Percentiles rank a stretch among this genome's conserved stretches.
Conservation (phyloP, 1,139 yeast genomes). For the Hansenula sp. region DNA sequence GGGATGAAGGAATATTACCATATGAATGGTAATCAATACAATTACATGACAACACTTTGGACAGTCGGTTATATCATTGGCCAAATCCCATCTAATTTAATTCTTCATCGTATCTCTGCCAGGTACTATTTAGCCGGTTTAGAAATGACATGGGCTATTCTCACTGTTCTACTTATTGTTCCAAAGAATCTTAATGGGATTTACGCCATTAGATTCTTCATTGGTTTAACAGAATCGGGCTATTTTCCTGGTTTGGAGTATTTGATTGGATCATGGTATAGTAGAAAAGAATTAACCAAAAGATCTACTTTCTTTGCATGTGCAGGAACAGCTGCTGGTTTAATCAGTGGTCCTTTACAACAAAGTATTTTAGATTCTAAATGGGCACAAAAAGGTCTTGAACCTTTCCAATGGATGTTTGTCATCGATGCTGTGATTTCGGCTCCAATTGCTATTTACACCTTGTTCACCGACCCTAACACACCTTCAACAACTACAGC, state of each 20-base stretch:
- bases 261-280: slow-evolving; percentile 44
- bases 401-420: slow-evolving; percentile 51
- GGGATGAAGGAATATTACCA: slow-evolving; percentile 56
- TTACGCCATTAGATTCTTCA: slow-evolving; percentile 53
- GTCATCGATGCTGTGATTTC: slow-evolving; percentile 52
- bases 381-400: slow-evolving; percentile 31
- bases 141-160: slow-evolving; percentile 54
- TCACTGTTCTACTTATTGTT: slow-evolving; percentile 49
- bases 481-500: slow-evolving; percentile 40
- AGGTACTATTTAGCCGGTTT: slow-evolving; percentile 50
- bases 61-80: slow-evolving; percentile 62
- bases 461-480: slow-evolving; percentile 42
- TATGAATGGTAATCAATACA: slow-evolving; percentile 51
- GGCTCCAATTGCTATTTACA: slow-evolving; percentile 43
- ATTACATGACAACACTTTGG: slow-evolving; percentile 48
- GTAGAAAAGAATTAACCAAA: slow-evolving; percentile 42
- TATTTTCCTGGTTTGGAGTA: slow-evolving; percentile 51
- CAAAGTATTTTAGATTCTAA: slow-evolving; percentile 34
- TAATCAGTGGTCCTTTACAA: slow-evolving; percentile 43
- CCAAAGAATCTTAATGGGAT: slow-evolving; percentile 39
- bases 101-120: slow-evolving; percentile 51
- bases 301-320: slow-evolving; percentile 47
- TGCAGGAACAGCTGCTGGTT: slow-evolving; percentile 40
- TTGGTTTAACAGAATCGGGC: slow-evolving; percentile 58
- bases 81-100: slow-evolving; percentile 53